Evolutionary conservation across 2,329 filamentous ascomycete species (phyloP), one percentile per base, ranked within the genome.

Genomic region (Scedosporium boydii): DNA sequence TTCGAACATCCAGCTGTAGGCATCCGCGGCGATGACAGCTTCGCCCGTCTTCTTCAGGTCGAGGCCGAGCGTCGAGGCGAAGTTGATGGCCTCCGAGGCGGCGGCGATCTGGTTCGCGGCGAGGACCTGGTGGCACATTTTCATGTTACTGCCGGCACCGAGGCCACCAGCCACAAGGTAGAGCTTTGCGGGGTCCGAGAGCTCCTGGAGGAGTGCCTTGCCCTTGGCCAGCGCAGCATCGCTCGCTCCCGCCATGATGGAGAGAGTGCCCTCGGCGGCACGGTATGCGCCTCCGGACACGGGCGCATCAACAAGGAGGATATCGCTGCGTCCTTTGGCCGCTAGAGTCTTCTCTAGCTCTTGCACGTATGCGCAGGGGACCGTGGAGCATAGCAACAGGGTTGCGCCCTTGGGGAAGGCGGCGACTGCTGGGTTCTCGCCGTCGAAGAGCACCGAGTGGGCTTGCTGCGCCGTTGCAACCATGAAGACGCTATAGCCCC

Each of bases 391-490:
- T 41, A 91, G 79, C 26, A 90, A 77, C 46, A 91, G 78, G 0
- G 82, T 82, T 12, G 84, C 83, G 44, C 81, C 82, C 61, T 80
- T 71, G 0, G 85, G 82, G 2, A 90, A 77, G 4, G 76, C 69
- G 1, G 71, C 60, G 6, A 75, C 67, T 3, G 75, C 87, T 3
- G 84, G 80, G 56, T 78, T 75, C 1, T 80, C 76, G 1, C 77
- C 78, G 29, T 84, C 83, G 65, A 91, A 85, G 1, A 92, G 75
- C 0, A 88, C 86, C 0, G 78, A 75, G 65, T 89, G 82, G 9
- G 85, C 87, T 71, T 91, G 89, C 48, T 83, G 80, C 2, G 87
- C 84, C 0, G 87, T 90, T 6, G 88, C 88, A 1, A 92, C 89
- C 89, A 92, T 91, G 72, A 86, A 86, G 34, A 91, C 80, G 68